Base-by-base conservation (phyloP, 192 early-diverging fungal genomes). In the Coemansia sp. region DNA sequence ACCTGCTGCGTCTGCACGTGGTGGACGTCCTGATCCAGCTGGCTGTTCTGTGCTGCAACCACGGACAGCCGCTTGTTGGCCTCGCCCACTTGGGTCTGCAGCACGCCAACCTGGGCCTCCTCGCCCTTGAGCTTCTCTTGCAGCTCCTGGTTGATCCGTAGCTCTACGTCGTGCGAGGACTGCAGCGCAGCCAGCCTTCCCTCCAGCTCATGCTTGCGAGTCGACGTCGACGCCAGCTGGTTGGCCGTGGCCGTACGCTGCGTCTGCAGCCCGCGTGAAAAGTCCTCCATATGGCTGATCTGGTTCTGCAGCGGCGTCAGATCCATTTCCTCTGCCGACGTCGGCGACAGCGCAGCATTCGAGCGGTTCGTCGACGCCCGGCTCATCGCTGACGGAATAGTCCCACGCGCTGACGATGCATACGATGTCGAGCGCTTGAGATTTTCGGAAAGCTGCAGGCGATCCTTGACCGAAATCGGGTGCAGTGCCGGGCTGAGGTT, bases 131-230 rank as follows among this genome's bases (percentile, higher is more conserved):
- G 71, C 54, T 54, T 71, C 56, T 74, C 71, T 45, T 71, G 53
- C 43, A 80, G 64, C 71, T 80, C 77, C 52, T 70, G 59, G 68
- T 80, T 80, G 44, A 80, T 66, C 4, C 70, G 56, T 24, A 57
- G 60, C 54, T 80, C 77, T 14, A 67, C 77, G 10, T 80, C 77
- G 49, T 80, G 71, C 42, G 77, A 63, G 10, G 77, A 69, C 53
- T 74, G 67, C 48, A 71, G 44, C 27, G 77, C 71, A 8, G 67
- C 40, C 27, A 80, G 62, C 43, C 62, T 62, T 6, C 73, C 58
- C 58, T 73, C 71, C n/a, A 80, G 71, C 58, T 74, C 77, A 31
- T 74, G 77, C 54, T 74, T 80, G 40, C 67, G 77, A 35, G 66
- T 54, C 32, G 60, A 47, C 5, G 67, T 40, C 51, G 61, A n/a